These are phyloP conservation scores for Annona cherimola DNA, from an alignment of 164 flowering plant genomes.

Conservation along the genomic window DNA sequence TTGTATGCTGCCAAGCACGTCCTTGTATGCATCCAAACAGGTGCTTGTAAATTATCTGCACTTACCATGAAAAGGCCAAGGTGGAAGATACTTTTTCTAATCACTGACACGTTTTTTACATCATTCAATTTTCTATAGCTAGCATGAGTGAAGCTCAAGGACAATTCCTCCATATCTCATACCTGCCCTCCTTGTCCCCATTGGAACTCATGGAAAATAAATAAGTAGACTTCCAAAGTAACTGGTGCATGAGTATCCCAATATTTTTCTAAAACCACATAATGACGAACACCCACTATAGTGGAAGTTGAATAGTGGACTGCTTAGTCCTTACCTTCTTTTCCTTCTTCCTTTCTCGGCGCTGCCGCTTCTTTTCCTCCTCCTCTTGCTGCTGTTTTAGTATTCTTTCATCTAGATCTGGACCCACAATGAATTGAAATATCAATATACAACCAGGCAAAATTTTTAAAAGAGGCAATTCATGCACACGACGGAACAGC, in stretches of 20 bases:
- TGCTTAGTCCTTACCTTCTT: constrained; percentile 59
- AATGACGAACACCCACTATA: too few relatives aligned
- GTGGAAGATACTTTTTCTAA: too few relatives aligned
- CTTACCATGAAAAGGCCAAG: too few relatives aligned
- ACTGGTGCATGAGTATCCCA: background rate
- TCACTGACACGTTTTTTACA: too few relatives aligned
- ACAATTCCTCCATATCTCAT: background rate
- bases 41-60: too few relatives aligned
- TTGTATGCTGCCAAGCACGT: too few relatives aligned
- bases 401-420: constrained; percentile 86
- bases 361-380: constrained; percentile 80
- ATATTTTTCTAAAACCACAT: too few relatives aligned
- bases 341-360: constrained; percentile 92
- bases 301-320: background rate
- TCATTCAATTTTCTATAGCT: too few relatives aligned
- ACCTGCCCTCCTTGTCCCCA: background rate
- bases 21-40: too few relatives aligned
- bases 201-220: background rate
- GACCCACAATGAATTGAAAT: constrained; percentile 1
- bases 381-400: constrained; percentile 90
- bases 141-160: background rate
- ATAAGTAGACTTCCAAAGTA: background rate
- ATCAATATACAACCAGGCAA: background rate
- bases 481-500: background rate
- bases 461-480: background rate